A percentile compares a stretch with the other conserved stretches of the same genome.
These are phyloP conservation scores for Eucalyptus regnans DNA, from an alignment of 345 rosid species.

Conservation along the genomic window DNA sequence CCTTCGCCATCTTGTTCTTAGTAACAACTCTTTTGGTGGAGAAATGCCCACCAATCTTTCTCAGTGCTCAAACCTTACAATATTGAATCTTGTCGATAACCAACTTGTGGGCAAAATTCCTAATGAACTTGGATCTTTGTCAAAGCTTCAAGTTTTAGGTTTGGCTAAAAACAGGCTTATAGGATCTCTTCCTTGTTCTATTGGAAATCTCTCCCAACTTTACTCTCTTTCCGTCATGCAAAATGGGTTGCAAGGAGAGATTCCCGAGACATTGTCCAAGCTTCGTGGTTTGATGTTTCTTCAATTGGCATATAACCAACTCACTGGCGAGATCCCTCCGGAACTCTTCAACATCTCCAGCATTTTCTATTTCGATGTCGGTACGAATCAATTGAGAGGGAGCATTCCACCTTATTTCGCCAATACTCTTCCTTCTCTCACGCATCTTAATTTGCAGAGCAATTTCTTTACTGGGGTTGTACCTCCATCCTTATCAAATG, in stretches of 20 bases:
- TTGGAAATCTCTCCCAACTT: neutral
- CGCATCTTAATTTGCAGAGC: fast-evolving
- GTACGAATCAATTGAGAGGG: neutral
- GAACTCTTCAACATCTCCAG: neutral
- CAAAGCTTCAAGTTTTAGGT: fast-evolving
- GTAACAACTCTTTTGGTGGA: too few relatives aligned
- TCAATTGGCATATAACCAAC: neutral
- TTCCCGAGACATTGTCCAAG: too few relatives aligned
- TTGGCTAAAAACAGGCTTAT: neutral
- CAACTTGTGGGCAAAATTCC: too few relatives aligned
- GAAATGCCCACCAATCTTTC: too few relatives aligned
- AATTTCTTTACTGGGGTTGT: neutral
- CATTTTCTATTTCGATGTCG: fast-evolving
- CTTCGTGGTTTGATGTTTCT: neutral
- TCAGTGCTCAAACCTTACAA: too few relatives aligned
- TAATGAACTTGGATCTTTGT: too few relatives aligned
- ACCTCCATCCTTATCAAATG: neutral
- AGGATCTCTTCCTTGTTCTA: neutral
- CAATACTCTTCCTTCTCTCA: neutral
- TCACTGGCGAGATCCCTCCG: neutral
- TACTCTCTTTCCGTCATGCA: fast-evolving
- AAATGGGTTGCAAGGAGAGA: too few relatives aligned
- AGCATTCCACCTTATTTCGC: neutral
- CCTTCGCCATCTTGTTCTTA: fast-evolving
- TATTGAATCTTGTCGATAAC: fast-evolving